These are phyloP conservation scores for Plantago coronopus DNA, from an alignment of 305 asterid genomes.

Conservation along the genomic window DNA sequence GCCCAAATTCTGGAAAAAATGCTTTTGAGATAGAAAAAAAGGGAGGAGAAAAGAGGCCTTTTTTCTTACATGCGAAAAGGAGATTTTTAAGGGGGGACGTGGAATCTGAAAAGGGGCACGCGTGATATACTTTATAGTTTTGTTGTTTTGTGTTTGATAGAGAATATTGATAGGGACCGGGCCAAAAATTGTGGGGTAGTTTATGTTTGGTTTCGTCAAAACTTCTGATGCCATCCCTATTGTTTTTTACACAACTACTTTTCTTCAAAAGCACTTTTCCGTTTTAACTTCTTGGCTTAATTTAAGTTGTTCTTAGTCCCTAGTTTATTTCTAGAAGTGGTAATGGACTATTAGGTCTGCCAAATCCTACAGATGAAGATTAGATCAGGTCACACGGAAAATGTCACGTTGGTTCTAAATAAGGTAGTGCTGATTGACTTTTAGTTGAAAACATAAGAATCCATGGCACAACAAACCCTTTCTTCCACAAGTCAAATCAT, in stretches of 20 bases:
- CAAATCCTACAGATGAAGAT: neutral
- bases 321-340: neutral
- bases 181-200: constrained; percentile 36
- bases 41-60: neutral
- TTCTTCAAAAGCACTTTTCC: constrained; percentile 6
- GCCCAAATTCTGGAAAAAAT: no score
- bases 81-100: constrained; percentile 6
- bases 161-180: constrained; percentile 31
- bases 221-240: constrained; percentile 14
- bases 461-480: neutral
- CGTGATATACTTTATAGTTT: constrained; percentile 63
- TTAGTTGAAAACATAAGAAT: neutral
- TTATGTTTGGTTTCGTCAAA: constrained; percentile 24
- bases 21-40: neutral
- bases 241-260: neutral
- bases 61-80: constrained; percentile 8
- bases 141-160: constrained; percentile 47
- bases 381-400: neutral
- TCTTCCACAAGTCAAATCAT: neutral
- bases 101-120: constrained; percentile 73
- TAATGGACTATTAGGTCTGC: neutral
- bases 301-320: no score
- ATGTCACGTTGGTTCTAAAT: neutral
- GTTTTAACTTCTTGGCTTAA: constrained; percentile 1
- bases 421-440: neutral